Percentiles rank a stretch among this genome's conserved stretches.
These are phyloP conservation scores for Debaryomyces hansenii DNA, from an alignment of 805 yeast genomes.

Conservation along the genomic window DNA sequence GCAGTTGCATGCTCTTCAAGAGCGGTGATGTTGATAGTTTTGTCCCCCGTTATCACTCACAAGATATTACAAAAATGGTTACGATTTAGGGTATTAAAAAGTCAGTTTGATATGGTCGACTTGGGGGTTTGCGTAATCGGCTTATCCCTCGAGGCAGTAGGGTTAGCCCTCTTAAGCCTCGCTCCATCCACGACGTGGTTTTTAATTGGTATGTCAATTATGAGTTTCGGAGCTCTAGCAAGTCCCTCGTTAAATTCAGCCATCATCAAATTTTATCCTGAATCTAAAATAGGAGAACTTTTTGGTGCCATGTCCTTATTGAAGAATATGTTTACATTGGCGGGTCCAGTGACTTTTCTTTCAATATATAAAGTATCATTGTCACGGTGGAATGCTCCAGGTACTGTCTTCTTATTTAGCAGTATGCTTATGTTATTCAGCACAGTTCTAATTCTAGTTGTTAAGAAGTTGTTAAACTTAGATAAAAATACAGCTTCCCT, in stretches of 20 bases:
- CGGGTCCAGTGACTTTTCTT: constrained; percentile 50
- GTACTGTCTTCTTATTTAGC: constrained; percentile 23
- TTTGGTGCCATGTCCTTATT: constrained; percentile 69
- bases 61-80: constrained; percentile 30
- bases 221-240: constrained; percentile 49
- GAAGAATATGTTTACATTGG: constrained; percentile 48
- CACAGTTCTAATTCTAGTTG: constrained; percentile 10
- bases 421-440: constrained; percentile 11
- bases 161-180: constrained; percentile 33
- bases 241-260: constrained; percentile 62
- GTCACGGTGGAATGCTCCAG: constrained; percentile 26
- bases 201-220: constrained; percentile 32
- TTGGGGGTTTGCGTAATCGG: constrained; percentile 36
- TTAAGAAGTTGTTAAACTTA: constrained; percentile 19
- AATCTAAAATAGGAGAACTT: constrained; percentile 63
- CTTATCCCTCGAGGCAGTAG: constrained; percentile 37
- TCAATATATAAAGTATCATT: constrained; percentile 43
- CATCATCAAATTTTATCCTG: constrained; percentile 60
- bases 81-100: constrained; percentile 30
- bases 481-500: constrained; percentile 6
- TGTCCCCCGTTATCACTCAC: constrained; percentile 51
- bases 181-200: constrained; percentile 29
- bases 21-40: constrained; percentile 47
- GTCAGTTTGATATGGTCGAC: constrained; percentile 56
- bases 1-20: constrained; percentile 51